Percentiles rank a stretch among this genome's conserved stretches.
Conservation (phyloP, 2,329 filamentous ascomycete species). For the Metarhizium rileyi region DNA sequence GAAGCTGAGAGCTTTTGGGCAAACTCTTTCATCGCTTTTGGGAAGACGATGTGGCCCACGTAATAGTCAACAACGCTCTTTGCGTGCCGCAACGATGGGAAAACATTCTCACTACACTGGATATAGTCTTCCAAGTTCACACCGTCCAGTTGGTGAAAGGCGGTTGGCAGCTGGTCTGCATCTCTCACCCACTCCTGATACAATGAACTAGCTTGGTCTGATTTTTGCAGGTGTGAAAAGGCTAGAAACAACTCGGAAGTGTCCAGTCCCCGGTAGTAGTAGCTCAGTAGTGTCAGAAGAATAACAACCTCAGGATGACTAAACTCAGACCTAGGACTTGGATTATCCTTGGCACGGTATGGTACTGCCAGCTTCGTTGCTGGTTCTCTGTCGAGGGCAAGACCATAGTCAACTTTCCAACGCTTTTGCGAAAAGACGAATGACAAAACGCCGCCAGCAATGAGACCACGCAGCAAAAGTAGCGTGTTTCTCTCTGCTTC, state of each 20-base stretch:
- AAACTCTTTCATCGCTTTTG: slow-evolving; percentile 53
- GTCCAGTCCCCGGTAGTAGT: slow-evolving; percentile 46
- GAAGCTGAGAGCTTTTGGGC: slow-evolving; percentile 53
- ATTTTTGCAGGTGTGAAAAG: slow-evolving; percentile 37
- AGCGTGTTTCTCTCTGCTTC: slow-evolving; percentile 23
- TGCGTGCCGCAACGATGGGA: slow-evolving; percentile 39
- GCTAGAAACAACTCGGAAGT: slow-evolving; percentile 37
- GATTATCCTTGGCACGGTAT: slow-evolving; percentile 49
- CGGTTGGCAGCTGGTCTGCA: slow-evolving; percentile 18
- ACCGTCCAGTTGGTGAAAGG: slow-evolving; percentile 32
- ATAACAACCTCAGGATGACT: slow-evolving; percentile 52
- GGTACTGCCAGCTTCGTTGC: slow-evolving; percentile 44
- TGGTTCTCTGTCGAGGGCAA: slow-evolving; percentile 26
- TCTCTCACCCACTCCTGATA: slow-evolving; percentile 40
- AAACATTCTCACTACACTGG: slow-evolving; percentile 39
- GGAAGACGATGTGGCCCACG: slow-evolving; percentile 47
- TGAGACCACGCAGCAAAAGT: slow-evolving; percentile 40
- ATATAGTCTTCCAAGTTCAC: slow-evolving; percentile 49
- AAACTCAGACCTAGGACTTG: slow-evolving; percentile 47
- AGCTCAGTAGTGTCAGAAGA: slow-evolving; percentile 42
- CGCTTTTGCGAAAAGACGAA: slow-evolving; percentile 45
- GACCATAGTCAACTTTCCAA: slow-evolving; percentile 54
- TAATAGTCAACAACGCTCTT: slow-evolving; percentile 55
- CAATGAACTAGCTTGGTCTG: slow-evolving; percentile 41
- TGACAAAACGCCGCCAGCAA: slow-evolving; percentile 41